Percentiles rank a stretch among this genome's conserved stretches.
phyloP scores from a whole-genome alignment of 176 grass and related monocot genomes.

The Oryza glaberrima region DNA sequence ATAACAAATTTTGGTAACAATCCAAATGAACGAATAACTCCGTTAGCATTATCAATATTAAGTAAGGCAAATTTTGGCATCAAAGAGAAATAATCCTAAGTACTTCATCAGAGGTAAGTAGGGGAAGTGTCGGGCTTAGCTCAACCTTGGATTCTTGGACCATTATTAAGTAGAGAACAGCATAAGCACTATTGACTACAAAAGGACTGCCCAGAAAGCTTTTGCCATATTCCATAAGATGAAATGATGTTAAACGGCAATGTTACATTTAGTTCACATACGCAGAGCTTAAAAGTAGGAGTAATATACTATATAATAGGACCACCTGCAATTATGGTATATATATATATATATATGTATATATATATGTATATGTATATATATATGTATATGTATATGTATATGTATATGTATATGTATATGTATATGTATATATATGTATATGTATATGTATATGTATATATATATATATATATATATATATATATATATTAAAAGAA shows the following conservation, averaged over 20 bases:
- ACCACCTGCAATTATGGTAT: neutral
- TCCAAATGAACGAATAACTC: neutral
- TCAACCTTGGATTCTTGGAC: neutral
- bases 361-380: neutral
- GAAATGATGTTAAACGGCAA: neutral
- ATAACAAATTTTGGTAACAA: neutral
- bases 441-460: neutral
- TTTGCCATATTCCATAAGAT: neutral
- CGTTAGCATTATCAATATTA: neutral
- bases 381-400: too few relatives aligned
- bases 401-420: too few relatives aligned
- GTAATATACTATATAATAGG: neutral
- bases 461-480: neutral
- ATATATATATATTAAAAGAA: neutral
- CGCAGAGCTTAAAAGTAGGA: neutral
- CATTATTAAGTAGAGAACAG: neutral
- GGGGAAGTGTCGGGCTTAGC: neutral
- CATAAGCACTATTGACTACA: neutral
- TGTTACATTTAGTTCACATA: neutral
- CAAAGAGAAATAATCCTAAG: neutral
- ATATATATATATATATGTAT: neutral
- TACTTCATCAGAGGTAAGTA: slow-evolving; percentile 16
- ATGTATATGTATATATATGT: neutral
- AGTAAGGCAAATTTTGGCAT: neutral
- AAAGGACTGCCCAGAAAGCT: neutral